A percentile compares a stretch with the other conserved stretches of the same genome.
phyloP scores from a whole-genome alignment of 345 rosid genomes.

The Acer campestre region DNA sequence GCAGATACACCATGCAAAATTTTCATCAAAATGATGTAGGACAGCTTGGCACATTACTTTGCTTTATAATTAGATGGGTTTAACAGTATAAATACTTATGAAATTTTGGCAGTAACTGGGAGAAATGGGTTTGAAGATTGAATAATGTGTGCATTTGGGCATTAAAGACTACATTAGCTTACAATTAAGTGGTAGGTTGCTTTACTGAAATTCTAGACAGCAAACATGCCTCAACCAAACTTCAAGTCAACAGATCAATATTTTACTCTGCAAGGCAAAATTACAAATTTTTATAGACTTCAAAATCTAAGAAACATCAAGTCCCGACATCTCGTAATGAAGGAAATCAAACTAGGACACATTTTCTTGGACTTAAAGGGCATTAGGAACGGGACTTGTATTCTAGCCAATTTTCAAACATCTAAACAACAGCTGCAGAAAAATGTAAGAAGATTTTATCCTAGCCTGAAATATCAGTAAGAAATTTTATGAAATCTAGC shows the following conservation, averaged over 20 bases:
- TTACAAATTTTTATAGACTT: not conserved
- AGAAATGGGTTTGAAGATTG: not conserved
- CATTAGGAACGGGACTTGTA: not conserved
- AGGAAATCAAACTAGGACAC: not conserved
- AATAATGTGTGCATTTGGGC: not conserved
- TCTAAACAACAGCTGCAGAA: not conserved
- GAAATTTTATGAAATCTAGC: not conserved
- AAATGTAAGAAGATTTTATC: not conserved
- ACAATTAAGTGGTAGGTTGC: not conserved
- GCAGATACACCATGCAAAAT: not conserved
- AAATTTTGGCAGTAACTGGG: not conserved
- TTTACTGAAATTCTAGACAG: not conserved
- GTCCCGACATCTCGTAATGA: not conserved
- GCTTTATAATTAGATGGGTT: not conserved
- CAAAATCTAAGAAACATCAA: not conserved
- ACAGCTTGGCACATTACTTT: not conserved
- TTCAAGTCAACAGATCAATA: not conserved
- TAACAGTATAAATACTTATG: not conserved
- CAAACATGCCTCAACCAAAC: not conserved
- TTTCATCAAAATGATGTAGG: not conserved
- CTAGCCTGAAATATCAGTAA: not conserved
- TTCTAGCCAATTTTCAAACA: not conserved
- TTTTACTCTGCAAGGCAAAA: not conserved
- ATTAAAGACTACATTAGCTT: too few species aligned
- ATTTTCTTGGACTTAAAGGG: not conserved